phyloP scores from a whole-genome alignment of 1,139 yeast species.

The Blastobotrys persicus region DNA sequence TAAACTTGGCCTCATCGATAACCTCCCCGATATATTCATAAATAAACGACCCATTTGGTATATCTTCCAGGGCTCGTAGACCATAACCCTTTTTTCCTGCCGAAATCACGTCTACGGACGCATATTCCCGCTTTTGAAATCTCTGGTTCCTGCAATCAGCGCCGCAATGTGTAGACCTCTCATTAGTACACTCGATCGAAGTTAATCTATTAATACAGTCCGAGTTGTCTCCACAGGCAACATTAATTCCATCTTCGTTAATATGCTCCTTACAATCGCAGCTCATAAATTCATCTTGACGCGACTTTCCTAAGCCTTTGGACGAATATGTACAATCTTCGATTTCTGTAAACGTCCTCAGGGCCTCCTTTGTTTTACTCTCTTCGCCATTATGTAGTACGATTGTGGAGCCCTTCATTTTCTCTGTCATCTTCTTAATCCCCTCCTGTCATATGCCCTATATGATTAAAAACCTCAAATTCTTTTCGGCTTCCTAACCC shows the following conservation, averaged over 20 bases:
- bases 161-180: slow-evolving; percentile 66
- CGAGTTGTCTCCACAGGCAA: slow-evolving; percentile 81
- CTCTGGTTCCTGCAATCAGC: slow-evolving; percentile 80
- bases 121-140: slow-evolving; percentile 72
- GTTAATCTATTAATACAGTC: slow-evolving; percentile 92
- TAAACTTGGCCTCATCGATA: slow-evolving; percentile 69
- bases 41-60: slow-evolving; percentile 66
- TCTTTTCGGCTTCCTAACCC: neutral
- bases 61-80: slow-evolving; percentile 60
- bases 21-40: slow-evolving; percentile 96
- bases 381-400: neutral
- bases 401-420: neutral
- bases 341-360: slow-evolving; percentile 53
- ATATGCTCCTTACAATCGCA: slow-evolving; percentile 75
- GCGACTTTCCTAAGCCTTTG: slow-evolving; percentile 62
- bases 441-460: neutral
- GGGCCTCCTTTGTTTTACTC: slow-evolving; percentile 63
- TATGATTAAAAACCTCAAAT: neutral
- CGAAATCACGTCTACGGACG: slow-evolving; percentile 67
- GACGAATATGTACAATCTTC: slow-evolving; percentile 59
- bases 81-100: slow-evolving; percentile 91
- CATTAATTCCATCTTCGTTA: slow-evolving; percentile 46
- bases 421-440: slow-evolving; percentile 1
- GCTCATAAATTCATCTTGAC: slow-evolving; percentile 74
- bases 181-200: slow-evolving; percentile 84